Base-by-base conservation (phyloP, 108 stramenopile species). In the Bacterosira constricta region DNA sequence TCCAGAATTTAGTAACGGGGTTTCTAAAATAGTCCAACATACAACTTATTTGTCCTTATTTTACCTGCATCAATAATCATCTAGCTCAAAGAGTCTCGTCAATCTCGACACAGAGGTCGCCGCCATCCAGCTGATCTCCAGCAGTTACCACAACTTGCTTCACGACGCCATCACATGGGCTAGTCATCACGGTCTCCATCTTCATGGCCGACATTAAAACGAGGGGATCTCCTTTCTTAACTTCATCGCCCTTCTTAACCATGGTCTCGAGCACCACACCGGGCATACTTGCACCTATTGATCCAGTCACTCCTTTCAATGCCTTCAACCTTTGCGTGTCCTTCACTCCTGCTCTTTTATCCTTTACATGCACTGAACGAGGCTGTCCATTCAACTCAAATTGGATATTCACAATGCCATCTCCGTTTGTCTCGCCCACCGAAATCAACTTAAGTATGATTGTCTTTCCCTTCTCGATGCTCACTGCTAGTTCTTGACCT, bases 361-460 rank as follows among this genome's bases (percentile, higher is more conserved):
- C 93, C 63, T 87, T 83, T 5, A 93, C 83, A 12, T 84, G 77
- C 3, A 92, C 87, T 11, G 75, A 74, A 25, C 98, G 89, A 39
- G 89, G 91, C 42, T 88, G 82, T 17, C 98, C 98, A 80, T 98
- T 97, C 66, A 98, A 61, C 74, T 97, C 97, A 54, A 97, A 97
- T 58, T 93, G 89, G 25, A 97, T 77, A 41, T 93, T 90, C 13
- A 87, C 89, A 30, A 89, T 75, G 23, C 94, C 95, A 17, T 89
- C 90, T 41, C 68, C 67, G 34, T 94, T 79, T 3, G 91, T 83
- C 27, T 87, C 85, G 4, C 83, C 75, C 69, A 36, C 84, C 66
- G 53, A 27, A 29, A 32, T 64, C 18, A 21, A 64, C 77, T 96
- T 96, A 52, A 96, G 71, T 42, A 90, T 85, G 45, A 97, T 66